phyloP scores from a whole-genome alignment of 108 stramenopile genomes.

The Skeletonema costatum region DNA sequence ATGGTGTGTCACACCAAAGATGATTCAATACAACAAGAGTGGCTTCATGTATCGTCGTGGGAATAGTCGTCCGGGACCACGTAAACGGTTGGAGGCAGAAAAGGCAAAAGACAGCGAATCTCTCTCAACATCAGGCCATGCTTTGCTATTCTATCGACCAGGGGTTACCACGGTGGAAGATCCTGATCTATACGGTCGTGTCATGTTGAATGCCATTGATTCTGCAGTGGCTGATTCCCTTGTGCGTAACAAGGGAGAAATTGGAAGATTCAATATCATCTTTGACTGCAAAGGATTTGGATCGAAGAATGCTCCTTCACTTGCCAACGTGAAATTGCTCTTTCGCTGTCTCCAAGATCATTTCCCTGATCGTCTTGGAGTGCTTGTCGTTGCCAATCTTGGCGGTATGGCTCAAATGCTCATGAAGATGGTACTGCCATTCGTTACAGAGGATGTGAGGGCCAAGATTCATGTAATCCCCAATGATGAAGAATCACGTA shows the following conservation, averaged over 20 bases:
- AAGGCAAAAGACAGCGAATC: slow-evolving; percentile 8
- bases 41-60: slow-evolving; percentile 67
- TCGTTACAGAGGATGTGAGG: slow-evolving; percentile 71
- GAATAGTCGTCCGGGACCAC: slow-evolving; percentile 44
- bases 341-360: slow-evolving; percentile 79
- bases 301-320: slow-evolving; percentile 42
- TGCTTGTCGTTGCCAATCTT: slow-evolving; percentile 62
- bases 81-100: slow-evolving; percentile 13
- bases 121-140: slow-evolving; percentile 40
- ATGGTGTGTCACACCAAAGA: slow-evolving; percentile 58
- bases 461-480: slow-evolving; percentile 76
- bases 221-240: slow-evolving; percentile 59
- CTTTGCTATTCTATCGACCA: slow-evolving; percentile 71
- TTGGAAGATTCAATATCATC: slow-evolving; percentile 75
- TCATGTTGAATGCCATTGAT: slow-evolving; percentile 59
- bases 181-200: slow-evolving; percentile 45
- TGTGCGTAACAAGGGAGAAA: slow-evolving; percentile 45
- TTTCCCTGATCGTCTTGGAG: slow-evolving; percentile 72
- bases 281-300: slow-evolving; percentile 58
- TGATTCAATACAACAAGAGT: slow-evolving; percentile 54
- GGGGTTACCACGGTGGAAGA: slow-evolving; percentile 32
- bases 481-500: slow-evolving; percentile 28
- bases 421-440: slow-evolving; percentile 60
- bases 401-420: slow-evolving; percentile 58
- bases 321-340: slow-evolving; percentile 49